Conservation (phyloP, 2,329 filamentous ascomycete species). For the Microdochium trichocladiopsis region DNA sequence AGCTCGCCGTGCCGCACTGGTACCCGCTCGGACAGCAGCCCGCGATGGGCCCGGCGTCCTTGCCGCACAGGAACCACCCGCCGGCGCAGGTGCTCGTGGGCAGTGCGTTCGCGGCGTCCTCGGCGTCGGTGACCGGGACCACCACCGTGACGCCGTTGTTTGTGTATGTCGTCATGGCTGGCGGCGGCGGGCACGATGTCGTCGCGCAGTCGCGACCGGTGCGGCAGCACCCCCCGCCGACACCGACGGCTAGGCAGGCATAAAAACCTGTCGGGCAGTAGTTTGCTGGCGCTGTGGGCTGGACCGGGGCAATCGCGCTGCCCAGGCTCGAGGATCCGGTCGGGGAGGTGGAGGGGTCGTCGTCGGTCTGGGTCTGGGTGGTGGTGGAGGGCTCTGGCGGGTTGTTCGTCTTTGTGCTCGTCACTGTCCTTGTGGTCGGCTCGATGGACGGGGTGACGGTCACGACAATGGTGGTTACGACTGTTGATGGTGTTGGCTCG, state of each 20-base stretch:
- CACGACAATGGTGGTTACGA: conserved; percentile 27
- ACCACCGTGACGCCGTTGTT: conserved; percentile 64
- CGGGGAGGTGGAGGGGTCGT: conserved; percentile 23
- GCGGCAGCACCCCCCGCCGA: conserved; percentile 80
- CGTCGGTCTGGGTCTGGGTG: conserved; percentile 15
- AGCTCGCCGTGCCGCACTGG: conserved; percentile 65
- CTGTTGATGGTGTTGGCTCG: conserved; percentile 21
- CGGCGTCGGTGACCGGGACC: conserved; percentile 46
- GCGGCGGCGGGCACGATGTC: conserved; percentile 63
- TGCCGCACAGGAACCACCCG: conserved; percentile 71
- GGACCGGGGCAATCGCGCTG: conserved; percentile 27
- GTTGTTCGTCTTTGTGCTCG: conserved; percentile 9
- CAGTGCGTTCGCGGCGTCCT: conserved; percentile 30
- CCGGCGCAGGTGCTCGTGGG: conserved; percentile 53
- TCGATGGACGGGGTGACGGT: conserved; percentile 29
- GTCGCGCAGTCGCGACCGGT: conserved; percentile 79
- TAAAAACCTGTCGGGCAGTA: conserved; percentile 88
- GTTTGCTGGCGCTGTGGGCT: conserved; percentile 23
- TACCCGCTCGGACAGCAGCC: conserved; percentile 83
- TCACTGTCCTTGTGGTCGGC: conserved; percentile 22
- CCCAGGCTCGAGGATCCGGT: conserved; percentile 19
- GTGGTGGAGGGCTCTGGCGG: conserved; percentile 23
- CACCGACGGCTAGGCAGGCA: conserved; percentile 69
- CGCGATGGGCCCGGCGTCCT: conserved; percentile 51
- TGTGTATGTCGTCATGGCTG: conserved; percentile 56